phyloP scores from a whole-genome alignment of 768 basidiomycete genomes.

The Antrodiella citrinella region DNA sequence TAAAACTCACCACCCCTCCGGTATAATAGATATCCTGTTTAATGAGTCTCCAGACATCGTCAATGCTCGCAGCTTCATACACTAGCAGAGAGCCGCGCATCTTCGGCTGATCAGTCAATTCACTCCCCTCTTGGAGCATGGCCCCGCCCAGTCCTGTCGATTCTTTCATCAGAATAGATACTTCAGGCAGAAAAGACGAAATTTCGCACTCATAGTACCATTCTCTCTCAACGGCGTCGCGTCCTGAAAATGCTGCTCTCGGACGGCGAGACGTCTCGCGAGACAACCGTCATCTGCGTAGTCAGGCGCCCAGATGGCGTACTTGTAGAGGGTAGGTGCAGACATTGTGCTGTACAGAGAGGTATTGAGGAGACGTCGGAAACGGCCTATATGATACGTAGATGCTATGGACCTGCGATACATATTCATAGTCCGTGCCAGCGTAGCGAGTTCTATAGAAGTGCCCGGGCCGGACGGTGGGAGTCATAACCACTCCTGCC shows the following conservation, averaged over 20 bases:
- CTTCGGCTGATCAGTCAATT: slow-evolving; percentile 11
- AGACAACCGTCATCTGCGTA: slow-evolving; percentile 50
- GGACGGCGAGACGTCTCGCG: slow-evolving; percentile 47
- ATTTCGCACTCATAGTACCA: slow-evolving; percentile 50
- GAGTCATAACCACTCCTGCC: too few species aligned
- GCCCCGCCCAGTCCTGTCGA: slow-evolving; percentile 15
- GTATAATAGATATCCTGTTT: slow-evolving; percentile 10
- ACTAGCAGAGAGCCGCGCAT: slow-evolving; percentile 9
- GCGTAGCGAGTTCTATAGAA: too few species aligned
- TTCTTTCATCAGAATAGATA: not conserved
- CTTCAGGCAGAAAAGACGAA: slow-evolving; percentile 5
- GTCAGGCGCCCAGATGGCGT: slow-evolving; percentile 63
- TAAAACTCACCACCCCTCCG: slow-evolving; percentile 8
- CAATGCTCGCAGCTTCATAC: slow-evolving; percentile 9
- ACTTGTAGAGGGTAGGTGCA: slow-evolving; percentile 20
- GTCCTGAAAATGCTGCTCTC: slow-evolving; percentile 40
- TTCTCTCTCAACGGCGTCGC: slow-evolving; percentile 33
- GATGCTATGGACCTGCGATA: too few species aligned
- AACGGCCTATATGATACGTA: too few species aligned
- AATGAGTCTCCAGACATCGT: slow-evolving; percentile 6
- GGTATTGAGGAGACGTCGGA: too few species aligned
- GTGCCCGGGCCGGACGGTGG: not conserved
- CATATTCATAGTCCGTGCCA: too few species aligned
- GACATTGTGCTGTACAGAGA: not conserved
- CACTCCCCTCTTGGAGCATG: slow-evolving; percentile 13